Conservation (phyloP, 1,284 basidiomycete genomes). For the Pseudozyma hubeiensis region DNA sequence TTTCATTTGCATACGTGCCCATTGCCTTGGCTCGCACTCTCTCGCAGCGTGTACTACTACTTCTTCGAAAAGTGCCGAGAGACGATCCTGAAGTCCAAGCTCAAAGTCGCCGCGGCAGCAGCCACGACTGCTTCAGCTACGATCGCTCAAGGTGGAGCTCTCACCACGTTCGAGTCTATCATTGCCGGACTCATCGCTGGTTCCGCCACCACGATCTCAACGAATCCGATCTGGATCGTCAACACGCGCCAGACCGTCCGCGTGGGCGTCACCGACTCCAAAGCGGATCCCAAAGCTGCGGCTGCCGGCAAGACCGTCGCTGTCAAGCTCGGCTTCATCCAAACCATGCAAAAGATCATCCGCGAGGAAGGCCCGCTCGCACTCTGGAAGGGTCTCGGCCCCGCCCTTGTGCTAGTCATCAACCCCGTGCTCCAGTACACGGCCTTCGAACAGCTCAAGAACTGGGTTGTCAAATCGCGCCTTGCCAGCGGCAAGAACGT, state of each 20-base stretch:
- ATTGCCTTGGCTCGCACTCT: neutral
- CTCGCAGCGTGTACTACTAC: slow-evolving; percentile 69
- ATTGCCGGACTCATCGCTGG: slow-evolving; percentile 89
- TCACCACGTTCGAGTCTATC: slow-evolving; percentile 88
- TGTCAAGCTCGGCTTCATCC: slow-evolving; percentile 66
- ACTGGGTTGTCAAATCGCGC: slow-evolving; percentile 60
- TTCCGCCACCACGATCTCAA: slow-evolving; percentile 87
- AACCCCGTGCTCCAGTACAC: slow-evolving; percentile 84
- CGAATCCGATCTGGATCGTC: slow-evolving; percentile 82
- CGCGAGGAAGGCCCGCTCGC: slow-evolving; percentile 81
- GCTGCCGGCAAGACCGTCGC: slow-evolving; percentile 13
- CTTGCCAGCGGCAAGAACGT: slow-evolving; percentile 41
- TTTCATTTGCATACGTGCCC: neutral
- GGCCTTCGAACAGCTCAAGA: slow-evolving; percentile 67
- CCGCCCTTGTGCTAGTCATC: slow-evolving; percentile 89
- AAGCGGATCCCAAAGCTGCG: slow-evolving; percentile 27
- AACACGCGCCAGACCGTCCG: slow-evolving; percentile 79
- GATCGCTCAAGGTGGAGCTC: slow-evolving; percentile 69
- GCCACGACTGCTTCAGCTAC: slow-evolving; percentile 57
- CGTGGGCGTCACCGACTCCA: slow-evolving; percentile 46
- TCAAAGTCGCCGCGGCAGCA: slow-evolving; percentile 71
- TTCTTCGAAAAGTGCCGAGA: slow-evolving; percentile 69
- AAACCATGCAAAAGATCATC: slow-evolving; percentile 80
- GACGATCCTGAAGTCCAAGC: slow-evolving; percentile 65
- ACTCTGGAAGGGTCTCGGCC: slow-evolving; percentile 95